phyloP scores from a whole-genome alignment of 2,329 filamentous ascomycete genomes.

The Penicillium concentricum region DNA sequence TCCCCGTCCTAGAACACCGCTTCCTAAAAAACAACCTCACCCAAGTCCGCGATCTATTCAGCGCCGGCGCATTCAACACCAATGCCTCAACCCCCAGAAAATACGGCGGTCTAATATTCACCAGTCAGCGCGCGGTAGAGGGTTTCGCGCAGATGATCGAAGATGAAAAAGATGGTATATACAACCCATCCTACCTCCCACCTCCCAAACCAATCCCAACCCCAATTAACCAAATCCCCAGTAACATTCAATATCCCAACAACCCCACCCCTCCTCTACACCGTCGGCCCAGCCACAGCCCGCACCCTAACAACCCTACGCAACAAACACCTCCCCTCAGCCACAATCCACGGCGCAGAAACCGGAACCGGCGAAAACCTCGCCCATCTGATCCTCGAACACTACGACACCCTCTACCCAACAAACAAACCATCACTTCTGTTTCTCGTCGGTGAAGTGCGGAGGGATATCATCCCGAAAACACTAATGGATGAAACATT shows the following conservation, averaged over 20 bases:
- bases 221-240: not conserved
- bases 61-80: slow-evolving; percentile 28
- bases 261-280: slow-evolving; percentile 40
- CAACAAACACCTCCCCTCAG: slow-evolving; percentile 46
- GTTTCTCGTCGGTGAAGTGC: slow-evolving; percentile 87
- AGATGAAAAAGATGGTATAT: slow-evolving; percentile 30
- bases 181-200: not conserved
- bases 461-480: slow-evolving; percentile 84
- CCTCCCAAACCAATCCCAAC: not conserved
- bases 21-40: slow-evolving; percentile 39
- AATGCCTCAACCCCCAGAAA: slow-evolving; percentile 2
- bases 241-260: slow-evolving; percentile 21
- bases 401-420: slow-evolving; percentile 58
- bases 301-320: slow-evolving; percentile 63
- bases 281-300: slow-evolving; percentile 53
- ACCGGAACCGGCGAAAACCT: slow-evolving; percentile 83
- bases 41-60: slow-evolving; percentile 37
- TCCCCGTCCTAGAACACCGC: slow-evolving; percentile 49
- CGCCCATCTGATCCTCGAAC: slow-evolving; percentile 71
- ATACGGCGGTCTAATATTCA: slow-evolving; percentile 52
- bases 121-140: slow-evolving; percentile 50
- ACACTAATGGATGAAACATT: slow-evolving; percentile 64
- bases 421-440: slow-evolving; percentile 59
- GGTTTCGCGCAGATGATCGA: slow-evolving; percentile 41
- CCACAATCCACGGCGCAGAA: slow-evolving; percentile 70